Conservation (phyloP, 208 protist genomes). For the Strigomonas oncopelti region DNA sequence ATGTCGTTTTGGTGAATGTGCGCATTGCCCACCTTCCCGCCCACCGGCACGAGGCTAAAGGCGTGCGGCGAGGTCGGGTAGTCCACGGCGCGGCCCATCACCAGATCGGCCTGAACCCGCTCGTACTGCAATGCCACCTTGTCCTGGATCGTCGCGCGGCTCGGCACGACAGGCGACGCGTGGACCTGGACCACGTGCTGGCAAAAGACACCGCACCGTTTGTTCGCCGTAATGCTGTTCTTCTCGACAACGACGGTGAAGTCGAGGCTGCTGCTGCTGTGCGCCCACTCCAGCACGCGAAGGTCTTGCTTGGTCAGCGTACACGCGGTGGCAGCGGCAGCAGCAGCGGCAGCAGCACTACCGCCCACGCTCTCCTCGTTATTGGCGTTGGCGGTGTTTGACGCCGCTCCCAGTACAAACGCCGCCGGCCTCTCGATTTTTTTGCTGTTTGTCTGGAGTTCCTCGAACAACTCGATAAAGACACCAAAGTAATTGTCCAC, state of each 20-base stretch:
- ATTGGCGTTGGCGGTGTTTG: no score
- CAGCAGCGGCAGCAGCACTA: background rate
- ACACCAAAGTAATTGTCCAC: slow-evolving; percentile 35
- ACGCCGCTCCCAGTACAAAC: no score
- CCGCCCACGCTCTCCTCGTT: no score
- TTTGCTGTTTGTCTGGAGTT: slow-evolving; percentile 16
- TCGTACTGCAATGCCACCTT: slow-evolving; percentile 37
- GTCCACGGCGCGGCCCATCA: slow-evolving; percentile 14
- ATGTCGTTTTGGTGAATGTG: slow-evolving; percentile 55
- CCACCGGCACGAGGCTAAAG: slow-evolving; percentile 32
- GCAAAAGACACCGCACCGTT: slow-evolving; percentile 44
- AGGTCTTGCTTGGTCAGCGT: slow-evolving; percentile 8
- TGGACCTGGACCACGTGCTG: slow-evolving; percentile 63
- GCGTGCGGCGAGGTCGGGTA: slow-evolving; percentile 13
- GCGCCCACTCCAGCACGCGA: slow-evolving; percentile 11
- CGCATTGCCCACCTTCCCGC: slow-evolving; percentile 41
- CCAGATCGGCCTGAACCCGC: slow-evolving; percentile 33
- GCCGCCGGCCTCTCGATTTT: background rate
- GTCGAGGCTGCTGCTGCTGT: slow-evolving; percentile 15
- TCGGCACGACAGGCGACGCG: slow-evolving; percentile 29
- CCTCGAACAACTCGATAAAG: slow-evolving; percentile 40
- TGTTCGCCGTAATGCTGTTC: slow-evolving; percentile 62
- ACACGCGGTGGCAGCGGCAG: background rate
- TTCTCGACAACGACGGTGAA: slow-evolving; percentile 42
- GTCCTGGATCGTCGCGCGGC: slow-evolving; percentile 30